phyloP scores from a whole-genome alignment of 2,329 filamentous ascomycete species.

The Penicillium vulpinum region DNA sequence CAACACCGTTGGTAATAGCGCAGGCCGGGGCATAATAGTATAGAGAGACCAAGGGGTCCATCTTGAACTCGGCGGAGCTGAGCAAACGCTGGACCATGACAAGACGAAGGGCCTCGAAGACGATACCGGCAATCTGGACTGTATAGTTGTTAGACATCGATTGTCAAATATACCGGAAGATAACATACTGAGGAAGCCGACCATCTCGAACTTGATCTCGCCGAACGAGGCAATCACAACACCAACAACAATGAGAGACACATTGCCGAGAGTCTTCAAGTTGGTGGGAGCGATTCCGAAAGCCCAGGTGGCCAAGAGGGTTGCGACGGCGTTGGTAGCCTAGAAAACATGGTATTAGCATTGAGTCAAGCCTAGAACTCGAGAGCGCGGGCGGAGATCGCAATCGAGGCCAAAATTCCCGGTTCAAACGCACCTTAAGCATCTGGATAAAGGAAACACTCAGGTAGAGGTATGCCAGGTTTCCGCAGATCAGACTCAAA shows the following conservation, averaged over 20 bases:
- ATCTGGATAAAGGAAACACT: constrained; percentile 98
- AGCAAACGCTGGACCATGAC: constrained; percentile 81
- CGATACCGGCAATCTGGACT: constrained; percentile 68
- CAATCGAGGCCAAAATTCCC: constrained; percentile 15
- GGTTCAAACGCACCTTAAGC: constrained; percentile 69
- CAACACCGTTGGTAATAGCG: constrained; percentile 70
- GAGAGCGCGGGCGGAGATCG: not conserved
- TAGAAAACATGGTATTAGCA: constrained; percentile 35
- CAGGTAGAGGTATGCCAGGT: constrained; percentile 91
- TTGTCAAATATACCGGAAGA: not conserved
- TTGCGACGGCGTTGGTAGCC: constrained; percentile 91
- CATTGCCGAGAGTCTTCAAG: constrained; percentile 82
- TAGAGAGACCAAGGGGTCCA: constrained; percentile 82
- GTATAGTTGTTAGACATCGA: not conserved
- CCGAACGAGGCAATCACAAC: constrained; percentile 91
- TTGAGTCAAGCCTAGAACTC: not conserved
- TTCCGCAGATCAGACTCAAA: constrained; percentile 92
- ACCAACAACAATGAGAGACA: constrained; percentile 89
- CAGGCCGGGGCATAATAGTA: constrained; percentile 86
- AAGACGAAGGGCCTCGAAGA: constrained; percentile 74
- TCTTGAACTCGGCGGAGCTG: constrained; percentile 72
- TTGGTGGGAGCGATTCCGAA: constrained; percentile 80
- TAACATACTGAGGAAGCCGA: constrained; percentile 56
- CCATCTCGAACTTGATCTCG: constrained; percentile 78
- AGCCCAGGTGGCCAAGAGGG: constrained; percentile 82